phyloP scores from a whole-genome alignment of 305 asterid genomes.

The Euphrasia arctica region DNA sequence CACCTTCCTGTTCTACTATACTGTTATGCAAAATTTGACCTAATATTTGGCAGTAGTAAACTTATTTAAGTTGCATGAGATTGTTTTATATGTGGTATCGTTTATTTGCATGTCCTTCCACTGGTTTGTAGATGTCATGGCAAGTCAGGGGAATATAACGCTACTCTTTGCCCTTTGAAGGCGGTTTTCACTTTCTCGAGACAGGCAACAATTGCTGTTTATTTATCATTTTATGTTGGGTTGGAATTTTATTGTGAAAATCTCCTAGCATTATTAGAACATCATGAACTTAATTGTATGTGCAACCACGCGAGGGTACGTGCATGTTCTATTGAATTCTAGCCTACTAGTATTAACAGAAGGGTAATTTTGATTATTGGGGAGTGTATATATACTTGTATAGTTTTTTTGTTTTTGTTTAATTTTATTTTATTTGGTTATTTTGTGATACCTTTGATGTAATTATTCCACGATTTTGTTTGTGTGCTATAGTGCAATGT shows the following conservation, averaged over 20 bases:
- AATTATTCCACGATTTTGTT: neutral
- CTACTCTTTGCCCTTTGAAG: conserved; percentile 81
- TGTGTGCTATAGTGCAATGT: conserved; percentile 3
- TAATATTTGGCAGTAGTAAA: conserved; percentile 39
- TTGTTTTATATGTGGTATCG: conserved; percentile 52
- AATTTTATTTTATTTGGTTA: neutral
- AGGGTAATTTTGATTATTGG: conserved; percentile 3
- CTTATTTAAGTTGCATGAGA: conserved; percentile 35
- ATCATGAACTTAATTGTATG: conserved; percentile 17
- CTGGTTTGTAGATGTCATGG: conserved; percentile 93
- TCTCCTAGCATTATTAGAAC: conserved; percentile 27
- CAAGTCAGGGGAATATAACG: conserved; percentile 74
- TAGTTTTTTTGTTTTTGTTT: neutral
- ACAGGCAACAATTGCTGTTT: conserved; percentile 75
- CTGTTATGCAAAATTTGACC: conserved; percentile 32
- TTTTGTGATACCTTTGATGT: conserved; percentile 8
- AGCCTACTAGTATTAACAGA: conserved; percentile 14
- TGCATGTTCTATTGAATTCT: conserved; percentile 11
- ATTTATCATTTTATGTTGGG: conserved; percentile 41
- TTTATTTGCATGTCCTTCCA: conserved; percentile 84
- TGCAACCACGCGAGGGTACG: conserved; percentile 17
- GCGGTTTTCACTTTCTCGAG: conserved; percentile 80
- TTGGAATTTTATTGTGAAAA: conserved; percentile 33
- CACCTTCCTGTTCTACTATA: conserved; percentile 33
- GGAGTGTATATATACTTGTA: conserved; percentile 13